Evolutionary conservation across 768 basidiomycete genomes (phyloP).

Genomic region (Naganishia randhawae): DNA sequence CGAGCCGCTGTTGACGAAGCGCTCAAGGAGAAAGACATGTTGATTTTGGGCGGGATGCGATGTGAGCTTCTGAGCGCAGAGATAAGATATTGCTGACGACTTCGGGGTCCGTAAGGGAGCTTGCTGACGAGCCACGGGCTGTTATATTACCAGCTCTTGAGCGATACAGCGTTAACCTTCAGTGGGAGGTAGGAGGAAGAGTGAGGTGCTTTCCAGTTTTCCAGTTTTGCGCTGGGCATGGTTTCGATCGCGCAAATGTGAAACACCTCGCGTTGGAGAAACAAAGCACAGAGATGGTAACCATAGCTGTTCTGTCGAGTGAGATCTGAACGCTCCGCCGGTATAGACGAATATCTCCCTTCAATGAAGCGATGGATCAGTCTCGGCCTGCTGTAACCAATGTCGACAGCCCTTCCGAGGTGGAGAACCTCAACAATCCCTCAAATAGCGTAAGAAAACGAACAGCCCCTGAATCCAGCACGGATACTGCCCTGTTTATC

Average conservation of each 20-base stretch:
- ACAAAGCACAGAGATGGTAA: too few relatives aligned
- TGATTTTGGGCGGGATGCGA: too few relatives aligned
- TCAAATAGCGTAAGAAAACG: neutral
- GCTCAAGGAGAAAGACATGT: neutral
- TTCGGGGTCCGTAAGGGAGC: too few relatives aligned
- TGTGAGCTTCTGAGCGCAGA: neutral
- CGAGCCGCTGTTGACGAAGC: neutral
- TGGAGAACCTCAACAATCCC: neutral
- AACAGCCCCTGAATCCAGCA: constrained; percentile 16
- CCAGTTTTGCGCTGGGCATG: neutral
- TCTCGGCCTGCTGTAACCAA: neutral
- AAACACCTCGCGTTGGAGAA: constrained; percentile 10
- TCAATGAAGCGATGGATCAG: neutral
- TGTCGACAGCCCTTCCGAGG: neutral
- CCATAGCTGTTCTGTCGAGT: too few relatives aligned
- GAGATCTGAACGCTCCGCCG: too few relatives aligned
- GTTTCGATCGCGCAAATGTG: constrained; percentile 7
- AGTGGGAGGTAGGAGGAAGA: neutral
- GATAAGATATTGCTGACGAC: too few relatives aligned
- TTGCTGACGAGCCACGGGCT: too few relatives aligned
- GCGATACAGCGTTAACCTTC: neutral
- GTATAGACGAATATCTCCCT: too few relatives aligned
- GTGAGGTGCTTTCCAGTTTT: constrained; percentile 1
- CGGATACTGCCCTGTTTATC: constrained; percentile 13
- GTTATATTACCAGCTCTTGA: neutral